Evolutionary conservation across 1,284 basidiomycete genomes (phyloP).

Genomic region (Sanguinoderma infundibulare): DNA sequence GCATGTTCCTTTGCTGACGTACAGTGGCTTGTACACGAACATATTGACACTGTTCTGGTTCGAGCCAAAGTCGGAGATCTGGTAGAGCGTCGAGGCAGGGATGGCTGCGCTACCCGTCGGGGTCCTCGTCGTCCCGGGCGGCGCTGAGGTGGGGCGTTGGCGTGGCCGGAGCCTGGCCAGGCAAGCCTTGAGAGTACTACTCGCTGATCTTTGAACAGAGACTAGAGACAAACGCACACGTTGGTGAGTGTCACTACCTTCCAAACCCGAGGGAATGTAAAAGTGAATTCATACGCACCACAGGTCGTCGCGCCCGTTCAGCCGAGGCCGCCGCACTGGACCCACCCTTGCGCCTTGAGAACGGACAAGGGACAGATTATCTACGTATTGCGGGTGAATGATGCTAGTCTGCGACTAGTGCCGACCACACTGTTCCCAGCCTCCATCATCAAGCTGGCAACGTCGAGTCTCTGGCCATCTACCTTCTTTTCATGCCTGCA

Average conservation of each 20-base stretch:
- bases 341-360: conserved; percentile 37
- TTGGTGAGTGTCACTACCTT: conserved; percentile 31
- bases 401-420: too few relatives aligned
- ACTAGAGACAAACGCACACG: conserved; percentile 21
- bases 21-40: conserved; percentile 52
- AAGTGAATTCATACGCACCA: conserved; percentile 37
- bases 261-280: conserved; percentile 2
- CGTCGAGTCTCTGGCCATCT: too few relatives aligned
- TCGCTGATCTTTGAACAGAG: conserved; percentile 29
- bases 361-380: too few relatives aligned
- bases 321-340: conserved; percentile 43
- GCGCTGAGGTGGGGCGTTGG: neutral
- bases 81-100: conserved; percentile 25
- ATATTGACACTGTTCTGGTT: conserved; percentile 57
- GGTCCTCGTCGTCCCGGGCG: neutral
- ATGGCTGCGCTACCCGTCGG: conserved; percentile 4
- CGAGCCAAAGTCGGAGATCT: conserved; percentile 43
- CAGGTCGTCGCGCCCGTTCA: conserved; percentile 41
- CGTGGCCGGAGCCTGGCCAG: conserved; percentile 20
- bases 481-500: too few relatives aligned
- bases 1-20: conserved; percentile 30
- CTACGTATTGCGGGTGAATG: too few relatives aligned
- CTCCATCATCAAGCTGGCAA: too few relatives aligned
- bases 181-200: conserved; percentile 41
- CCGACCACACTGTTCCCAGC: too few relatives aligned